Evolutionary conservation across 805 yeast genomes (phyloP).

Genomic region (Hanseniaspora taiwanica): DNA sequence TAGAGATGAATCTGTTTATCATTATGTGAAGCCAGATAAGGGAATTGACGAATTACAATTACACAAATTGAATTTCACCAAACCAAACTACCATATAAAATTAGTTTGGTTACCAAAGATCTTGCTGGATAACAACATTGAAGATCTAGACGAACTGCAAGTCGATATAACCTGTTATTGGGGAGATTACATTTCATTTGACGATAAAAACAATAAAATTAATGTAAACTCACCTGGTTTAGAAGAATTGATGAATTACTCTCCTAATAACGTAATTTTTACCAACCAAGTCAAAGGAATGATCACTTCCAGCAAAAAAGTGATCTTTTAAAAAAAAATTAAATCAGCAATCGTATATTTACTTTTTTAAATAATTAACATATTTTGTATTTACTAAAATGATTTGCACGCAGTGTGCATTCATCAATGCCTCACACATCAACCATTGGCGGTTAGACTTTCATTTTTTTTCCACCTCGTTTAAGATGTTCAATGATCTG

Average conservation of each 20-base stretch:
- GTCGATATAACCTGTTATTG: constrained; percentile 57
- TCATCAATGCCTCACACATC: no score
- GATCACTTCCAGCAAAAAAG: constrained; percentile 42
- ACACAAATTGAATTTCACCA: constrained; percentile 34
- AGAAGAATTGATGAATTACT: constrained; percentile 52
- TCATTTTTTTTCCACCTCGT: no score
- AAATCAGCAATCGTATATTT: background rate
- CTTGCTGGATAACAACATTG: constrained; percentile 27
- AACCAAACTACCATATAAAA: constrained; percentile 51
- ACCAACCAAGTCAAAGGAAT: constrained; percentile 58
- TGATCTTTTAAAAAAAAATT: constrained; percentile 22
- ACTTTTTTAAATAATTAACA: background rate
- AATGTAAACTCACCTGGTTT: constrained; percentile 43
- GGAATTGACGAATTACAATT: constrained; percentile 57
- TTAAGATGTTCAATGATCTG: no score
- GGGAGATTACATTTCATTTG: constrained; percentile 52
- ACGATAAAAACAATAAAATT: constrained; percentile 1
- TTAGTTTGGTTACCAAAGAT: constrained; percentile 66
- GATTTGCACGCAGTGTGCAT: no score
- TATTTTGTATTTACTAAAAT: no score
- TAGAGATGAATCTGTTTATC: constrained; percentile 15
- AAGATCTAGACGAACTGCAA: constrained; percentile 31
- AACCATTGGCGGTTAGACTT: no score
- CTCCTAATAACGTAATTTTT: constrained; percentile 53
- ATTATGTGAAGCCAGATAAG: constrained; percentile 34